A percentile compares a stretch with the other conserved stretches of the same genome.
Evolutionary conservation across 2,329 filamentous ascomycete genomes (phyloP).

Genomic region (Fusarium incarnatum): DNA sequence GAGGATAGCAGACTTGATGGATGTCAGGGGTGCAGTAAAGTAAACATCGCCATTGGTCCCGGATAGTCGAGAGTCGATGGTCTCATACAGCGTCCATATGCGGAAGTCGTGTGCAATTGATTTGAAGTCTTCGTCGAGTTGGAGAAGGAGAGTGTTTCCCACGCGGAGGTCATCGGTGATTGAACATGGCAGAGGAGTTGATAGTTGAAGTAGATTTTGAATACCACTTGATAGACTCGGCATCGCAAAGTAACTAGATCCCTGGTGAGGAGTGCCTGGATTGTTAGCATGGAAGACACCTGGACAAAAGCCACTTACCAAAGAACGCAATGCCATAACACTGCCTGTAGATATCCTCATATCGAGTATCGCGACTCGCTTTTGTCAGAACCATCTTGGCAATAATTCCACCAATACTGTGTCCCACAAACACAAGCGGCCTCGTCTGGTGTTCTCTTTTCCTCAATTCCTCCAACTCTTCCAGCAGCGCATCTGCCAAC

Average conservation of each 20-base stretch:
- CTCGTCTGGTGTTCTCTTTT: constrained; percentile 53
- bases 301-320: constrained; percentile 53
- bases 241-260: constrained; percentile 72
- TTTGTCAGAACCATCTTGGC: constrained; percentile 67
- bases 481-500: constrained; percentile 61
- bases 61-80: constrained; percentile 68
- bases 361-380: constrained; percentile 54
- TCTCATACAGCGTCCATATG: constrained; percentile 73
- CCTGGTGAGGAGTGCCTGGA: constrained; percentile 69
- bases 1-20: constrained; percentile 66
- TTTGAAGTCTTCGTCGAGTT: constrained; percentile 66
- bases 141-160: constrained; percentile 61
- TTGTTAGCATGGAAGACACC: background rate
- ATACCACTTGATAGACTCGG: constrained; percentile 66
- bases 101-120: constrained; percentile 68
- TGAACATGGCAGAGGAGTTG: constrained; percentile 61
- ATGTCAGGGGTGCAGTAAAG: constrained; percentile 69
- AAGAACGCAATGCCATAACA: constrained; percentile 72
- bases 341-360: constrained; percentile 62
- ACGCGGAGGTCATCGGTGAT: constrained; percentile 64
- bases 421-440: constrained; percentile 70
- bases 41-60: constrained; percentile 61
- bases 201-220: constrained; percentile 62
- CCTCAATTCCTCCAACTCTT: constrained; percentile 55
- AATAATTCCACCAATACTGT: constrained; percentile 71